phyloP scores from a whole-genome alignment of 176 grass and related monocot genomes.

The Dendrocalamus sinicus region DNA sequence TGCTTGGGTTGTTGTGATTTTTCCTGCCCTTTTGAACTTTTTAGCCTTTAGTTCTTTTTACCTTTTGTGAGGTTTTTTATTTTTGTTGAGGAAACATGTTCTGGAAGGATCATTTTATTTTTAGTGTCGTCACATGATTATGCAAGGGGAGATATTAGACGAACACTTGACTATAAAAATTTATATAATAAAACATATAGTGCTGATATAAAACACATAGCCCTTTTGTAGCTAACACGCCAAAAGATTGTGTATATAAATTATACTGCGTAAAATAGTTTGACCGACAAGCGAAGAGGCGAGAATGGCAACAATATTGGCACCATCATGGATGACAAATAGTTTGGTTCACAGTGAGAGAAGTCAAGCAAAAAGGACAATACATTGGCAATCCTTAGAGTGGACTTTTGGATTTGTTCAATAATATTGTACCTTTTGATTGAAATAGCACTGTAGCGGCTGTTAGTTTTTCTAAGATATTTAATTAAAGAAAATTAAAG shows the following conservation, averaged over 20 bases:
- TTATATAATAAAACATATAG: fast-evolving
- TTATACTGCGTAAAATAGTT: not conserved
- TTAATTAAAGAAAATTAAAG: no score
- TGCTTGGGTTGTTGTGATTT: not conserved
- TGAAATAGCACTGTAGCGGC: fast-evolving
- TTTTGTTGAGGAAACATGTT: not conserved
- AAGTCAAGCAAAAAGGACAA: not conserved
- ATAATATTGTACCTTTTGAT: no score
- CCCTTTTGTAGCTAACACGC: fast-evolving
- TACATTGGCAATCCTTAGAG: not conserved
- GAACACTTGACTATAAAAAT: not conserved
- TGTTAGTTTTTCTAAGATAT: no score
- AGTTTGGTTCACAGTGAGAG: not conserved
- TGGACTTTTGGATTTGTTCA: not conserved
- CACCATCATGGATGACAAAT: not conserved
- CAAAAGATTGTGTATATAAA: not conserved
- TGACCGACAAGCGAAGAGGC: fast-evolving
- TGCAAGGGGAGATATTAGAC: fast-evolving
- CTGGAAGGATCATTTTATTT: not conserved
- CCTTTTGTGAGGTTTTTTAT: not conserved
- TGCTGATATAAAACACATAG: not conserved
- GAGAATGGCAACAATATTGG: not conserved
- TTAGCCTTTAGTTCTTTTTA: not conserved
- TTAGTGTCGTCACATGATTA: not conserved
- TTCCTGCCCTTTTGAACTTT: not conserved